Base-by-base conservation (phyloP, 1,284 basidiomycete genomes). In the Cutaneotrichosporon sp. region DNA sequence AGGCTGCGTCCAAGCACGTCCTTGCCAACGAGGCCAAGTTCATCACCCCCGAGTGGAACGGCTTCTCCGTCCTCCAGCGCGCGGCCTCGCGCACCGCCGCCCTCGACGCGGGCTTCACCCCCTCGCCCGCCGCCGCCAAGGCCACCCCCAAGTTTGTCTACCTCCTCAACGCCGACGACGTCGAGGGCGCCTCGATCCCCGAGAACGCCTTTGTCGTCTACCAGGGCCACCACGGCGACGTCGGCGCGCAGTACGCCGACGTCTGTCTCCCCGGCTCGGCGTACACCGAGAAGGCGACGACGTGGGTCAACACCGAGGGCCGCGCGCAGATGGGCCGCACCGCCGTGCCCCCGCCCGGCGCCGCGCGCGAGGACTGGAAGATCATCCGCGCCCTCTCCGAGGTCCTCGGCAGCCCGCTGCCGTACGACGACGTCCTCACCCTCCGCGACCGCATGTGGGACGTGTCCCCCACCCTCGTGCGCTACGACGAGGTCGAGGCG, bases 251-350 rank as follows among this genome's bases (percentile, higher is more conserved):
- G 74, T 89, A 95, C 56, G 97, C 97, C 20, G 95, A 99, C 77
- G 94, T 99, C 62, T 92, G 91, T 78, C 82, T 99, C 46, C 97
- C 97, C 47, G 93, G 87, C 27, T 86, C 90, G 25, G 95, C 95
- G 2, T 98, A 98, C 83, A 99, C 95, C 2, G 97, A 99, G 82
- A 99, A 99, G 83, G 84, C 86, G 13, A 85, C 86, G 55, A 97
- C 94, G 2, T 99, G 93, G 91, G 87, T 99, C 64, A 99, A 99
- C 83, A 95, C 95, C 0, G 97, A 99, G 79, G 97, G 97, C 55
- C 87, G 97, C 50, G 83, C 90, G 27, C 97, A 99, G 81, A 80
- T 95, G 25, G 94, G 93, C 46, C 86, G 97, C 56, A 89, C 91
- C 11, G 95, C 95, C 24, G 94, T 99, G 1, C 87, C 90, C n/a